Conservation (phyloP, 2,329 filamentous ascomycete genomes). For the Aspergillus fructus region DNA sequence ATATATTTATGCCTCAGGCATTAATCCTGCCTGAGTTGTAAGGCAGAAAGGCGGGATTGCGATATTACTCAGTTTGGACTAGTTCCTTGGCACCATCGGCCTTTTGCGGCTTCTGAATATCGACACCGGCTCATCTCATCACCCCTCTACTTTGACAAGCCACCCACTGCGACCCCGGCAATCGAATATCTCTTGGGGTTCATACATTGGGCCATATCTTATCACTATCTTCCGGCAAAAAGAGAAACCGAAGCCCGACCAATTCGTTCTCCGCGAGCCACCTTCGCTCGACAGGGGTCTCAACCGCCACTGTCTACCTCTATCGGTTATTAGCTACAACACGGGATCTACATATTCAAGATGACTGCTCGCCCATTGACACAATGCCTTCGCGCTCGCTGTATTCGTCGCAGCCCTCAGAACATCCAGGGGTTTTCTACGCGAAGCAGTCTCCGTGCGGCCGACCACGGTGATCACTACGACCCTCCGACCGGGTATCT, state of each 20-base stretch:
- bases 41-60: conserved; percentile 27
- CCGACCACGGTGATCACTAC: conserved; percentile 72
- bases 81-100: conserved; percentile 33
- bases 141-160: conserved; percentile 33
- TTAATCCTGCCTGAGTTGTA: conserved; percentile 15
- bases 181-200: conserved; percentile 18
- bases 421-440: conserved; percentile 42
- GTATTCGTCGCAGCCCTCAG: conserved; percentile 37
- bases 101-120: conserved; percentile 41
- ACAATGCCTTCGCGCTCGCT: conserved; percentile 40
- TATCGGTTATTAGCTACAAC: conserved; percentile 10
- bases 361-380: conserved; percentile 42
- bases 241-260: conserved; percentile 8
- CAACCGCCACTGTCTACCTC: conserved; percentile 20
- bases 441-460: conserved; percentile 39
- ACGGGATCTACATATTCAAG: conserved; percentile 24
- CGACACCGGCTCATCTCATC: conserved; percentile 27
- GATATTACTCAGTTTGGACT: conserved; percentile 27
- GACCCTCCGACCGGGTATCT: conserved; percentile 91
- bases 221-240: conserved; percentile 13
- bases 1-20: conserved; percentile 24
- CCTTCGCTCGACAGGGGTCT: conserved; percentile 19
- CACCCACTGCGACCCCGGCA: conserved; percentile 20
- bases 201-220: conserved; percentile 27
- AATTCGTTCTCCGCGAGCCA: conserved; percentile 11